phyloP scores from a whole-genome alignment of 140 eudicot species.

The Bidens hawaiensis region DNA sequence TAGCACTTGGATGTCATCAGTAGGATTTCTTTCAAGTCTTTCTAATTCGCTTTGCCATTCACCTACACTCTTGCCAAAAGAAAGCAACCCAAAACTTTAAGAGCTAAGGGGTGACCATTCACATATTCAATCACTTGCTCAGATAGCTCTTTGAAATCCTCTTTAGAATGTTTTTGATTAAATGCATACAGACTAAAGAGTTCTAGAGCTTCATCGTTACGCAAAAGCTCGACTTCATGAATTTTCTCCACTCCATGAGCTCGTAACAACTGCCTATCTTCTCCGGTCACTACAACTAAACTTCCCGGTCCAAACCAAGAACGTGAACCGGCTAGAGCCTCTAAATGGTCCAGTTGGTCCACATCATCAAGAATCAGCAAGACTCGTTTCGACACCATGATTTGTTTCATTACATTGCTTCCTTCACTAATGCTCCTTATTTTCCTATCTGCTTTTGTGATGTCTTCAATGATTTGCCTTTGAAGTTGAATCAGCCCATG shows the following conservation, averaged over 20 bases:
- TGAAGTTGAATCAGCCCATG: slow-evolving; percentile 26
- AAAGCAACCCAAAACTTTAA: slow-evolving; percentile 29
- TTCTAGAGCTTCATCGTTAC: slow-evolving; percentile 14
- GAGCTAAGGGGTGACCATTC: slow-evolving; percentile 30
- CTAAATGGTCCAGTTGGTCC: slow-evolving; percentile 16
- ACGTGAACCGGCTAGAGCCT: slow-evolving; percentile 17
- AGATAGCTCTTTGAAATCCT: slow-evolving; percentile 10
- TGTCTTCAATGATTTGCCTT: slow-evolving; percentile 19
- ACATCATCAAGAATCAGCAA: slow-evolving; percentile 33
- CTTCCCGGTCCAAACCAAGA: slow-evolving; percentile 33
- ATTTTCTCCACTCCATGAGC: slow-evolving; percentile 22
- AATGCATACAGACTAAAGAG: slow-evolving; percentile 28
- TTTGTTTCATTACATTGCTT: slow-evolving; percentile 16
- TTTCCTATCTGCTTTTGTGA: slow-evolving; percentile 16
- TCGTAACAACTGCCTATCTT: slow-evolving; percentile 17
- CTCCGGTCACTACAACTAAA: slow-evolving; percentile 21
- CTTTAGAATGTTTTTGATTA: slow-evolving; percentile 12
- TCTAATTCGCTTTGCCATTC: slow-evolving; percentile 31
- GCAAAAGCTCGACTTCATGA: slow-evolving; percentile 10
- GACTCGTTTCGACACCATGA: slow-evolving; percentile 18
- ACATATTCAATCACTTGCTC: slow-evolving; percentile 4
- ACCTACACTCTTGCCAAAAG: slow-evolving; percentile 12
- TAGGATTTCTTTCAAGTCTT: slow-evolving; percentile 13
- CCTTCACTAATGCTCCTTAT: slow-evolving; percentile 27
- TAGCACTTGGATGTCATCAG: slow-evolving; percentile 14